phyloP scores from a whole-genome alignment of 441 rosid genomes.

The Macaranga tanarius region DNA sequence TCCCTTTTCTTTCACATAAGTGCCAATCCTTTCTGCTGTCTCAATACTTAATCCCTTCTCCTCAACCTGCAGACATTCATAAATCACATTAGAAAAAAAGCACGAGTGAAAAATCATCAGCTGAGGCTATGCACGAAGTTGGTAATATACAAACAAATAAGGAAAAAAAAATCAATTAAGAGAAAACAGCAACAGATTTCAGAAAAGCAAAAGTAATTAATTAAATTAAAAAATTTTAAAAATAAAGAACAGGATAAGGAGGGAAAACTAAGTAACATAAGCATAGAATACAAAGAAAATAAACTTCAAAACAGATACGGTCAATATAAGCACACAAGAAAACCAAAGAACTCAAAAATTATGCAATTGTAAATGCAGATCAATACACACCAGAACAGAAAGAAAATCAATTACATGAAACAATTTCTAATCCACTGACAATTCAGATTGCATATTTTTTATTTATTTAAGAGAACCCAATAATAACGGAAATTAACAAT shows the following conservation, averaged over 20 bases:
- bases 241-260: too few species aligned
- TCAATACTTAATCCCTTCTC: slow-evolving; percentile 75
- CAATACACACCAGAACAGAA: not conserved
- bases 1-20: slow-evolving; percentile 78
- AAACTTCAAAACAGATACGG: not conserved
- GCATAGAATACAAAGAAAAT: not conserved
- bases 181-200: not conserved
- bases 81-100: slow-evolving; percentile 11
- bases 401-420: not conserved
- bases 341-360: not conserved
- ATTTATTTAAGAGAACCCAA: not conserved
- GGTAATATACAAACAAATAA: not conserved
- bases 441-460: not conserved
- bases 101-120: not conserved
- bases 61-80: slow-evolving; percentile 51
- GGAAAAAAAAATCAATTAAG: not conserved
- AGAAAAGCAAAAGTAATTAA: too few species aligned
- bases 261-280: not conserved
- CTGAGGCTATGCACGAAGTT: not conserved
- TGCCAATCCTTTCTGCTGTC: slow-evolving; percentile 76
- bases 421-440: not conserved
- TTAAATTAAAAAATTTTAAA: not conserved
- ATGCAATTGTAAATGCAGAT: not conserved
- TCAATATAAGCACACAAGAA: not conserved
- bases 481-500: not conserved